Conservation (phyloP, 495 filamentous ascomycete species). For the Penicillium argentinense region DNA sequence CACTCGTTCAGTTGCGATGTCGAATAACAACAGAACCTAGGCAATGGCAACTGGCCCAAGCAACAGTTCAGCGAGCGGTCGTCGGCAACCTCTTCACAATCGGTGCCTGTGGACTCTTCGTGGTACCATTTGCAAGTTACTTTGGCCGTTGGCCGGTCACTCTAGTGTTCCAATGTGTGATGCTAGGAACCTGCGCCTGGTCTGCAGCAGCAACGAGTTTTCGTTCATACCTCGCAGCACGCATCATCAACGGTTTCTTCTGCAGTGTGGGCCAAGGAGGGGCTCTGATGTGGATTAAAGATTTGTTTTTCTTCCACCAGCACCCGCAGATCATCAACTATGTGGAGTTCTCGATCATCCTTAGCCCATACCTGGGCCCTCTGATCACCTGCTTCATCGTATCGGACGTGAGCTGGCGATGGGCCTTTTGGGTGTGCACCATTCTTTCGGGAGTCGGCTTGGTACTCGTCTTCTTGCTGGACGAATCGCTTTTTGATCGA, state of each 20-base stretch:
- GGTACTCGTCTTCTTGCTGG: slow-evolving; percentile 1
- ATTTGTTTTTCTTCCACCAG: slow-evolving; percentile 10
- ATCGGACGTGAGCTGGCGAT: slow-evolving; percentile 6
- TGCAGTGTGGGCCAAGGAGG: slow-evolving; percentile 12
- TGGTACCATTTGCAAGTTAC: slow-evolving; percentile 16
- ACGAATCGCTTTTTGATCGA: slow-evolving; percentile 9
- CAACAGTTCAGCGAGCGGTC: slow-evolving; percentile 9
- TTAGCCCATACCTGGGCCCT: slow-evolving; percentile 10
- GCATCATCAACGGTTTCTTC: slow-evolving; percentile 11
- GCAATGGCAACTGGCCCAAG: slow-evolving; percentile 14
- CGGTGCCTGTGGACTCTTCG: slow-evolving; percentile 13
- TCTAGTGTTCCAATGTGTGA: slow-evolving; percentile 7
- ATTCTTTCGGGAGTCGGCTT: slow-evolving; percentile 2
- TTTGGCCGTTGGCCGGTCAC: slow-evolving; percentile 17
- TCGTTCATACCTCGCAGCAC: slow-evolving; percentile 10
- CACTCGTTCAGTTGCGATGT: too few species aligned
- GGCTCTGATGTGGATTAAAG: slow-evolving; percentile 10
- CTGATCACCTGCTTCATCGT: slow-evolving; percentile 11
- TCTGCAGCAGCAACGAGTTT: slow-evolving; percentile 18
- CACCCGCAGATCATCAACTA: slow-evolving; percentile 12
- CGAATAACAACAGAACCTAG: background rate
- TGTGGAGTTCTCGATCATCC: slow-evolving; percentile 11
- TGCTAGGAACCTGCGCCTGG: slow-evolving; percentile 14
- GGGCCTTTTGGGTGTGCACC: slow-evolving; percentile 10
- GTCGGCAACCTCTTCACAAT: slow-evolving; percentile 18